Evolutionary conservation across 495 filamentous ascomycete genomes (phyloP).

Genomic region (Aspergillus mulundensis): DNA sequence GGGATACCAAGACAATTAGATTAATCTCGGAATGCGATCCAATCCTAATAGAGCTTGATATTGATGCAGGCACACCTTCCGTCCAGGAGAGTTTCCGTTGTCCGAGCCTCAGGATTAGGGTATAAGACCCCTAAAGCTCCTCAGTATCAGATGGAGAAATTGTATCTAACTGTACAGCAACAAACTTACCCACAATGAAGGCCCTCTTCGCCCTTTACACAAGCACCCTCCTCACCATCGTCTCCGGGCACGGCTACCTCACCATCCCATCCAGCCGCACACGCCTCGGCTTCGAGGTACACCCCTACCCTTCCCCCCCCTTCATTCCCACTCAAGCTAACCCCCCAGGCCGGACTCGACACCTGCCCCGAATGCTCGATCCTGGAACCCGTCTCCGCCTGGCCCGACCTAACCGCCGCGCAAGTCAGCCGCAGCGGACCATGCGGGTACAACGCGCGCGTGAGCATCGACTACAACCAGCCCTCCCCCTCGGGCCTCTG

Average conservation of each 20-base stretch:
- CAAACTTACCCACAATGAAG: background rate
- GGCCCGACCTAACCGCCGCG: constrained; percentile 46
- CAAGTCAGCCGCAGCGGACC: constrained; percentile 49
- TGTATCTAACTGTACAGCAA: background rate
- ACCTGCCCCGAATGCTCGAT: constrained; percentile 55
- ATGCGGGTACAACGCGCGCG: constrained; percentile 55
- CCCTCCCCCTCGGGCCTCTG: constrained; percentile 39
- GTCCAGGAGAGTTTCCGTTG: too few species aligned
- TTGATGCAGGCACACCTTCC: background rate
- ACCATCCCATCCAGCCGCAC: constrained; percentile 46
- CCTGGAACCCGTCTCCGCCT: constrained; percentile 50
- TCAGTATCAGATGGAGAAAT: too few species aligned
- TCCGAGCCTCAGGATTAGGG: too few species aligned
- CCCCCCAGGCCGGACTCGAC: constrained; percentile 43
- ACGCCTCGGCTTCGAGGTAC: constrained; percentile 44
- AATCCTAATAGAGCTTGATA: background rate
- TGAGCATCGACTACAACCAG: constrained; percentile 53
- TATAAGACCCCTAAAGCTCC: too few species aligned
- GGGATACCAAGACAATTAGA: background rate
- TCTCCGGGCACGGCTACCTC: constrained; percentile 40
- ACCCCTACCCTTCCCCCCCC: background rate
- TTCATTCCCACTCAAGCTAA: background rate
- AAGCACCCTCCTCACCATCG: background rate
- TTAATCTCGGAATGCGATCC: background rate
- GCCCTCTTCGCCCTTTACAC: background rate